Evolutionary conservation across 345 rosid genomes (phyloP).

Genomic region (Acer saccharum): DNA sequence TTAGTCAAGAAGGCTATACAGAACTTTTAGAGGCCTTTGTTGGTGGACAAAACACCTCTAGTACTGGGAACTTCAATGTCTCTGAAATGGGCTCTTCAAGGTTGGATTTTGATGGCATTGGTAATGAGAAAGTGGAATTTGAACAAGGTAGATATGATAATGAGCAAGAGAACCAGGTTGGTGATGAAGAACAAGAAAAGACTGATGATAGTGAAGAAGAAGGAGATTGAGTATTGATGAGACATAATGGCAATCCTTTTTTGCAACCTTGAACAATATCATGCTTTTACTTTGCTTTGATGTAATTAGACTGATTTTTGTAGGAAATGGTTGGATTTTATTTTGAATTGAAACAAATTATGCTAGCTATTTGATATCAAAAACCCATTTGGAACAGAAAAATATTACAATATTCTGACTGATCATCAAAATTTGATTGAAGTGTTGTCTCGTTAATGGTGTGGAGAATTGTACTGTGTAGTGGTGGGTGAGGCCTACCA

Average conservation of each 20-base stretch:
- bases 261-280: not conserved
- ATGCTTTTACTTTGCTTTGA: not conserved
- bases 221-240: conserved; percentile 7
- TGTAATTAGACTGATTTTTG: not conserved
- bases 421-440: not conserved
- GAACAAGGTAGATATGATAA: conserved; percentile 14
- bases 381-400: not conserved
- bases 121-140: conserved; percentile 6
- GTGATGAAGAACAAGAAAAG: not conserved
- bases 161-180: conserved; percentile 18
- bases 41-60: conserved; percentile 11
- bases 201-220: conserved; percentile 11
- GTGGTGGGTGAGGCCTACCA: not conserved
- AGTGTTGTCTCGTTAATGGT: not conserved
- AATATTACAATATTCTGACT: too few species aligned
- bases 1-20: conserved; percentile 28
- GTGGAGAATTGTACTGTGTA: not conserved
- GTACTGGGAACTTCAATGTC: conserved; percentile 9
- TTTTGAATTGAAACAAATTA: not conserved
- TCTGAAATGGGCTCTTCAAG: conserved; percentile 20
- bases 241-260: conserved; percentile 1
- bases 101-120: conserved; percentile 18
- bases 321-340: not conserved
- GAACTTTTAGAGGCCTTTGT: conserved; percentile 32
- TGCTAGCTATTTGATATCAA: not conserved